A percentile compares a stretch with the other conserved stretches of the same genome.
Conservation (phyloP, 352 stramenopile genomes). For the Peronospora farinosa region DNA sequence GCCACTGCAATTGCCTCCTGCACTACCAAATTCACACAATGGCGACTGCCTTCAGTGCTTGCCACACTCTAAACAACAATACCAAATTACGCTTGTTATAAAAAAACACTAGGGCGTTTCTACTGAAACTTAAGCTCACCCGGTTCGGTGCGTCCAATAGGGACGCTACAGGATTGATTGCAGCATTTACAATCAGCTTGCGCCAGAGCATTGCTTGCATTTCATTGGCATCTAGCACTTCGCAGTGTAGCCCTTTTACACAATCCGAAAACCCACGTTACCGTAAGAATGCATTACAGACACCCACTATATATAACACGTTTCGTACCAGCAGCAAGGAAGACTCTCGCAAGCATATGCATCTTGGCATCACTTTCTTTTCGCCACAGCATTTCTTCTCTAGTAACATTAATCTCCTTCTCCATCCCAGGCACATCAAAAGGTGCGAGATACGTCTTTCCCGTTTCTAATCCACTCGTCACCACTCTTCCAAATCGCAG, state of each 20-base stretch:
- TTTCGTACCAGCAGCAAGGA: constrained; percentile 38
- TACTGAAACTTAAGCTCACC: constrained; percentile 11
- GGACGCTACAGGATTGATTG: constrained; percentile 67
- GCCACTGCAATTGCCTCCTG: constrained; percentile 51
- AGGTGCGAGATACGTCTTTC: constrained; percentile 49
- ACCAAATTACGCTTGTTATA: not conserved
- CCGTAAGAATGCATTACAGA: not conserved
- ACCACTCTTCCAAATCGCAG: constrained; percentile 38
- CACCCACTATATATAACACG: not conserved
- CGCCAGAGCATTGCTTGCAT: constrained; percentile 69
- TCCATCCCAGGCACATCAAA: constrained; percentile 7
- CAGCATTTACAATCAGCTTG: constrained; percentile 78
- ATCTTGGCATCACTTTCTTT: constrained; percentile 15
- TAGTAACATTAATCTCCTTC: not conserved
- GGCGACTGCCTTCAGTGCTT: constrained; percentile 36
- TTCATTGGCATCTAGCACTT: constrained; percentile 31
- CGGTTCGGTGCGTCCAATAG: constrained; percentile 53
- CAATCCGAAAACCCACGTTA: not conserved
- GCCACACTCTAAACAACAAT: constrained; percentile 32
- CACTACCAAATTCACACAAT: constrained; percentile 48
- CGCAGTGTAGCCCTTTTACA: constrained; percentile 35
- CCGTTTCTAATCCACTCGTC: constrained; percentile 39
- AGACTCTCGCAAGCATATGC: constrained; percentile 25
- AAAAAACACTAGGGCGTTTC: no score
- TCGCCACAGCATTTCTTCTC: constrained; percentile 1